These are phyloP conservation scores for Staphylotrichum tortipilum DNA, from an alignment of 495 filamentous ascomycete genomes.

Conservation along the genomic window DNA sequence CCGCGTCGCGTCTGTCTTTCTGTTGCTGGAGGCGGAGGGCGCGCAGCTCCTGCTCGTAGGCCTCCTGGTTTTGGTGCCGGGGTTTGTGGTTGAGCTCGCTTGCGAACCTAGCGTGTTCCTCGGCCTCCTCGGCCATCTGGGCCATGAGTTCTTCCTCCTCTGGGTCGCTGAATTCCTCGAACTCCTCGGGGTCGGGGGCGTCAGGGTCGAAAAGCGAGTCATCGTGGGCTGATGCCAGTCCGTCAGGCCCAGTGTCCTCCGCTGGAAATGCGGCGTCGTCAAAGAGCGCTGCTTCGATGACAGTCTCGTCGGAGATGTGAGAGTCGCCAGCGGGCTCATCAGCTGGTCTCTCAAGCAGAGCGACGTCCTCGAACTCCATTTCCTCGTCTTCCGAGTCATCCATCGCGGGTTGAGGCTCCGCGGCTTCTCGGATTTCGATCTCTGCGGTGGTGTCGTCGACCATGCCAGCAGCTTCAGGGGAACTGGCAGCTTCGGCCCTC, in stretches of 20 bases:
- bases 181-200: conserved; percentile 25
- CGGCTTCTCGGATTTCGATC: too few relatives aligned
- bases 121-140: conserved; percentile 77
- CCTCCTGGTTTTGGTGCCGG: conserved; percentile 52
- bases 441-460: too few relatives aligned
- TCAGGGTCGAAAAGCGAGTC: conserved; percentile 31
- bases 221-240: conserved; percentile 4
- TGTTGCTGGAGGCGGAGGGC: conserved; percentile 86
- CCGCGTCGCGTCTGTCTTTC: conserved; percentile 89
- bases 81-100: conserved; percentile 69
- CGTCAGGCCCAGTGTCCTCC: conserved; percentile 3
- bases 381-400: conserved; percentile 25
- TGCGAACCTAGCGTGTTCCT: conserved; percentile 89
- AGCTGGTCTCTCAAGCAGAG: conserved; percentile 6
- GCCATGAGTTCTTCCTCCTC: conserved; percentile 84
- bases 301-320: conserved; percentile 12
- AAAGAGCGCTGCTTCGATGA: conserved; percentile 21
- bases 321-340: background rate
- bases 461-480: too few relatives aligned
- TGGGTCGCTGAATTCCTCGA: conserved; percentile 62
- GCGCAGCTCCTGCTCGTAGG: conserved; percentile 80
- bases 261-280: conserved; percentile 3
- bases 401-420: background rate
- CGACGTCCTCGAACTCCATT: conserved; percentile 33
- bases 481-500: background rate